Evolutionary conservation across 1,139 yeast genomes (phyloP).

Genomic region (Debaryomyces udenii): DNA sequence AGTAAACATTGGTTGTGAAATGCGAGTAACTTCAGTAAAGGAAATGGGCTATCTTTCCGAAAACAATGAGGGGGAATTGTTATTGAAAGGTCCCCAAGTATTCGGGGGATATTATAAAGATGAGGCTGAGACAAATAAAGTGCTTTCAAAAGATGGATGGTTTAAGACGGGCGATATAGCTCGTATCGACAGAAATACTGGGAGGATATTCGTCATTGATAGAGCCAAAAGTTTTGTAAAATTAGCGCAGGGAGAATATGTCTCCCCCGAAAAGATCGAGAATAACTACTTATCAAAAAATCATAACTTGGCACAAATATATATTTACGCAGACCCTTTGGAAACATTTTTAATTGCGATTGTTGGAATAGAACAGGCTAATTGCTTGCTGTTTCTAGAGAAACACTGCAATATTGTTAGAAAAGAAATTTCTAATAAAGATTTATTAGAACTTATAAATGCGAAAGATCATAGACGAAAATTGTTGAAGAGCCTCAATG

Average conservation of each 20-base stretch:
- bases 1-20: no score
- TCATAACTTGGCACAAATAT: conserved; percentile 38
- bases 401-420: conserved; percentile 17
- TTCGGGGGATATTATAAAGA: conserved; percentile 39
- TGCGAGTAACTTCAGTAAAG: no score
- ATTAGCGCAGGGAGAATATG: conserved; percentile 48
- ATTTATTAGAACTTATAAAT: conserved; percentile 29
- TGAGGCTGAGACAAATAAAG: conserved; percentile 41
- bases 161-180: conserved; percentile 35
- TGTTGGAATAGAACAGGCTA: conserved; percentile 51
- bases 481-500: conserved; percentile 33
- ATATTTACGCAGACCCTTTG: conserved; percentile 61
- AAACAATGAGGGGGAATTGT: conserved; percentile 33
- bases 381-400: conserved; percentile 18
- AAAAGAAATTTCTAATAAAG: conserved; percentile 26
- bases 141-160: conserved; percentile 47
- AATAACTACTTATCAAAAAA: conserved; percentile 37
- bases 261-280: conserved; percentile 48
- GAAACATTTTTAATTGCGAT: conserved; percentile 64
- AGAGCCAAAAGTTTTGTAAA: conserved; percentile 48
- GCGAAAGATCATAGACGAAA: conserved; percentile 29
- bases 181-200: conserved; percentile 24
- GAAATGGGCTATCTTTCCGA: conserved; percentile 31
- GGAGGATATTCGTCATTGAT: conserved; percentile 37
- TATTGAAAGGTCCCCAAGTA: conserved; percentile 36